Conservation (phyloP, 2,329 filamentous ascomycete genomes). For the Claviceps purpurea region DNA sequence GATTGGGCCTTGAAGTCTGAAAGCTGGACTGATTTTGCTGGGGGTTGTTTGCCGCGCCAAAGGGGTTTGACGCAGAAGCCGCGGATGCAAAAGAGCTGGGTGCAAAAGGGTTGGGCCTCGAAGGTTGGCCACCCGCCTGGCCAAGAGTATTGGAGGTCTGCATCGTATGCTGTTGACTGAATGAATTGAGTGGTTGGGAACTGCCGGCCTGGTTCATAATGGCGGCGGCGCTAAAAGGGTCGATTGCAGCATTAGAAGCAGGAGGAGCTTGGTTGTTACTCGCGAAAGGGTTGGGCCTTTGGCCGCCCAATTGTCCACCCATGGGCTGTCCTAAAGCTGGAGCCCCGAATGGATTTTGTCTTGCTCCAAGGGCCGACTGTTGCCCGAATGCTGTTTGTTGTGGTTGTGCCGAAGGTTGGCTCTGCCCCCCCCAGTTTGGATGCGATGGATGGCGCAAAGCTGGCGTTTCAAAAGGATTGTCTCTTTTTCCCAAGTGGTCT, state of each 20-base stretch:
- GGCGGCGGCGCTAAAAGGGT: constrained; percentile 15
- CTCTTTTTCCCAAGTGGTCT: constrained; percentile 18
- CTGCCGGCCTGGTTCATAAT: not conserved
- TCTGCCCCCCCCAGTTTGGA: constrained; percentile 14
- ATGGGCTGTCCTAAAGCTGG: constrained; percentile 21
- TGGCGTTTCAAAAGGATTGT: constrained; percentile 21
- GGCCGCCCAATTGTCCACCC: constrained; percentile 20
- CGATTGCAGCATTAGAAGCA: constrained; percentile 6
- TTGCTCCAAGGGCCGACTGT: constrained; percentile 20
- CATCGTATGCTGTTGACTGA: constrained; percentile 2
- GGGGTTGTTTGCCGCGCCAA: constrained; percentile 11
- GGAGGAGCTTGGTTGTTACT: not conserved
- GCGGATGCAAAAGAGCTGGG: no score
- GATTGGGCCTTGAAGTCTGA: no score
- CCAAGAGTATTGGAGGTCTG: constrained; percentile 13
- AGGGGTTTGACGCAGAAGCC: constrained; percentile 7
- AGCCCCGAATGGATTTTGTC: constrained; percentile 21
- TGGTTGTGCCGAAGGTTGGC: constrained; percentile 17
- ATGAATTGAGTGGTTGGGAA: constrained; percentile 10
- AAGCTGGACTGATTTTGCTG: not conserved
- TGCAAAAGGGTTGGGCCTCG: constrained; percentile 16
- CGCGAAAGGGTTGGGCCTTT: constrained; percentile 25
- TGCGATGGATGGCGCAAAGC: constrained; percentile 24
- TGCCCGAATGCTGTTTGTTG: constrained; percentile 25
- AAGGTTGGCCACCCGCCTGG: constrained; percentile 1